A percentile compares a stretch with the other conserved stretches of the same genome.
Conservation (phyloP, 805 yeast species). For the Candida suzukii region DNA sequence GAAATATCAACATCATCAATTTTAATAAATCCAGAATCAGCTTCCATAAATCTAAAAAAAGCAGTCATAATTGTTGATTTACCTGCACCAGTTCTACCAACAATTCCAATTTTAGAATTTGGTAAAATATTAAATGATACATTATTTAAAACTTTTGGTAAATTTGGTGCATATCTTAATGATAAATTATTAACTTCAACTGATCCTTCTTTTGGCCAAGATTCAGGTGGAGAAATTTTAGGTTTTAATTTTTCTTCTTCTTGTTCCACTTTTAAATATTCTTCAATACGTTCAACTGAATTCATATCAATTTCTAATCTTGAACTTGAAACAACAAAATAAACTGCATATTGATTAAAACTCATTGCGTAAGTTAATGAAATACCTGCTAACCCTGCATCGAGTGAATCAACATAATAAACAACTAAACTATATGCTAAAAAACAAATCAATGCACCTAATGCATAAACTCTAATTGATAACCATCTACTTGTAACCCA, state of each 20-base stretch:
- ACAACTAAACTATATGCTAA: slow-evolving; percentile 77
- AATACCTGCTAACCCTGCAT: slow-evolving; percentile 94
- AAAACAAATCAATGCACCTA: slow-evolving; percentile 78
- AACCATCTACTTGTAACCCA: slow-evolving; percentile 98
- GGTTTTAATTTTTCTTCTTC: slow-evolving; percentile 67
- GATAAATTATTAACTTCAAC: slow-evolving; percentile 72
- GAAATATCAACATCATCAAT: slow-evolving; percentile 75
- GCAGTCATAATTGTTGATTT: slow-evolving; percentile 96
- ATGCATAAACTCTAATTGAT: slow-evolving; percentile 72
- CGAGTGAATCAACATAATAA: slow-evolving; percentile 54
- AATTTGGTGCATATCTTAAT: slow-evolving; percentile 79
- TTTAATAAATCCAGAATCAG: slow-evolving; percentile 63
- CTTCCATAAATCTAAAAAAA: slow-evolving; percentile 73
- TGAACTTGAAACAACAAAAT: slow-evolving; percentile 90
- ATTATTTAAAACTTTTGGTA: slow-evolving; percentile 86
- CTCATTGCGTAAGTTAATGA: slow-evolving; percentile 87
- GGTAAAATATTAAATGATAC: slow-evolving; percentile 79
- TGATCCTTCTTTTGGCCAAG: slow-evolving; percentile 84
- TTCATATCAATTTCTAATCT: slow-evolving; percentile 93
- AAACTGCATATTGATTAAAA: slow-evolving; percentile 81
- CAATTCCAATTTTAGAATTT: slow-evolving; percentile 82
- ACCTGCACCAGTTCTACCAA: slow-evolving; percentile 99
- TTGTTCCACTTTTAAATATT: slow-evolving; percentile 76
- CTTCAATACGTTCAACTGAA: slow-evolving; percentile 90
- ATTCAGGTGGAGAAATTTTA: slow-evolving; percentile 55